These are phyloP conservation scores for Yamadazyma blattariae DNA, from an alignment of 1,139 yeast genomes.

Conservation along the genomic window DNA sequence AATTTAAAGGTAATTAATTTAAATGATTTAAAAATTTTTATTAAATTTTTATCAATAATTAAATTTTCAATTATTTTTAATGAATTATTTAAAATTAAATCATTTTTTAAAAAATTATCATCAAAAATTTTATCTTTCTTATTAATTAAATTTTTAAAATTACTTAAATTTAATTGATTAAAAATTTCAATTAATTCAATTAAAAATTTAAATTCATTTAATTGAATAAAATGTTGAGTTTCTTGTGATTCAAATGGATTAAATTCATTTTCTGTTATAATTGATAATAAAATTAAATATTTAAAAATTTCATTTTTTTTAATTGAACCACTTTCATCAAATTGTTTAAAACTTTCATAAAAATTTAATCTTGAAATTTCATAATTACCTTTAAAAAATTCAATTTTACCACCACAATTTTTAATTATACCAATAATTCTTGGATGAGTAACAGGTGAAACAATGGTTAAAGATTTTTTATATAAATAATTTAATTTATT, in stretches of 20 bases:
- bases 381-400: constrained; percentile 59
- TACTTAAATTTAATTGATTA: constrained; percentile 26
- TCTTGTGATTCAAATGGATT: constrained; percentile 67
- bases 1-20: constrained; percentile 24
- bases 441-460: constrained; percentile 74
- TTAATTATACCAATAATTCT: constrained; percentile 65
- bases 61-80: constrained; percentile 26
- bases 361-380: constrained; percentile 62
- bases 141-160: constrained; percentile 18
- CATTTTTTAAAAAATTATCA: constrained; percentile 24
- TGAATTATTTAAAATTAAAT: constrained; percentile 31
- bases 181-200: constrained; percentile 29
- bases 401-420: constrained; percentile 74
- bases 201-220: constrained; percentile 32
- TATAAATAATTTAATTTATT: constrained; percentile 47
- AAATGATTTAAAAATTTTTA: constrained; percentile 29
- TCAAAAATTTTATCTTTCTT: constrained; percentile 7
- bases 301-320: constrained; percentile 55
- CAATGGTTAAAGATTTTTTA: constrained; percentile 43
- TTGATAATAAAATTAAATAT: constrained; percentile 61
- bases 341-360: constrained; percentile 71
- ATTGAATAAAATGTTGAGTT: constrained; percentile 45
- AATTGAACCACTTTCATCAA: constrained; percentile 74
- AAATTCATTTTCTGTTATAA: constrained; percentile 61
- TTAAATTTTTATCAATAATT: constrained; percentile 28